These are phyloP conservation scores for Colletotrichum echinochloae DNA, from an alignment of 2,329 filamentous ascomycete species.

Conservation along the genomic window DNA sequence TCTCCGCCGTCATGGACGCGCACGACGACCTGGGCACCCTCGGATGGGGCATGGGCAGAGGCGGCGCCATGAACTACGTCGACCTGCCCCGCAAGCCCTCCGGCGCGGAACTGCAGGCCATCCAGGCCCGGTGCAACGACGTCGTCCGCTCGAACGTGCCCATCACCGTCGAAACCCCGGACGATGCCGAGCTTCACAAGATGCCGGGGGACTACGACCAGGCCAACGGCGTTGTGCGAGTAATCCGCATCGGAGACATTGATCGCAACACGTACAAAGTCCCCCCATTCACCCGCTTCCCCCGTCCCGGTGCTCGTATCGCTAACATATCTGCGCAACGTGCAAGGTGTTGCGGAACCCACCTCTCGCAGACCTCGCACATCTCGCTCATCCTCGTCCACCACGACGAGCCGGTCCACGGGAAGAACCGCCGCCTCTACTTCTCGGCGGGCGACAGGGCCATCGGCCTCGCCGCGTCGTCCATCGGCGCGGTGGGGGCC, in stretches of 20 bases:
- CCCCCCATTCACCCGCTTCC: background rate
- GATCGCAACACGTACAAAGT: conserved; percentile 47
- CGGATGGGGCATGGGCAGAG: conserved; percentile 49
- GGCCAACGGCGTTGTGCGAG: conserved; percentile 46
- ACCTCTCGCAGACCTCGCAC: conserved; percentile 48
- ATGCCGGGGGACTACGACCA: conserved; percentile 49
- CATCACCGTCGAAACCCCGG: conserved; percentile 45
- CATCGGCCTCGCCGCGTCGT: conserved; percentile 43
- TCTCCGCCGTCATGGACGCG: conserved; percentile 48
- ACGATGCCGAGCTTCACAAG: conserved; percentile 43
- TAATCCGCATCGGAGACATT: conserved; percentile 47
- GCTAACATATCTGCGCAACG: background rate
- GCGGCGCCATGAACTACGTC: conserved; percentile 48
- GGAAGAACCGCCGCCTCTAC: conserved; percentile 48
- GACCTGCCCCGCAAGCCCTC: conserved; percentile 47
- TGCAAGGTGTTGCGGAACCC: conserved; percentile 47
- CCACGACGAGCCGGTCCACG: conserved; percentile 47
- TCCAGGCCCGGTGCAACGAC: conserved; percentile 46
- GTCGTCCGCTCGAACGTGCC: conserved; percentile 44
- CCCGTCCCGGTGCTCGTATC: background rate
- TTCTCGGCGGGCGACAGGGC: conserved; percentile 48
- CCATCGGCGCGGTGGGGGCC: conserved; percentile 44
- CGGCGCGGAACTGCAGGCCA: conserved; percentile 42
- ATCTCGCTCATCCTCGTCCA: conserved; percentile 47
- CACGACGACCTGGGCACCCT: conserved; percentile 45